Evolutionary conservation across 2,329 filamentous ascomycete species (phyloP).

Genomic region (Penicillium olsonii): DNA sequence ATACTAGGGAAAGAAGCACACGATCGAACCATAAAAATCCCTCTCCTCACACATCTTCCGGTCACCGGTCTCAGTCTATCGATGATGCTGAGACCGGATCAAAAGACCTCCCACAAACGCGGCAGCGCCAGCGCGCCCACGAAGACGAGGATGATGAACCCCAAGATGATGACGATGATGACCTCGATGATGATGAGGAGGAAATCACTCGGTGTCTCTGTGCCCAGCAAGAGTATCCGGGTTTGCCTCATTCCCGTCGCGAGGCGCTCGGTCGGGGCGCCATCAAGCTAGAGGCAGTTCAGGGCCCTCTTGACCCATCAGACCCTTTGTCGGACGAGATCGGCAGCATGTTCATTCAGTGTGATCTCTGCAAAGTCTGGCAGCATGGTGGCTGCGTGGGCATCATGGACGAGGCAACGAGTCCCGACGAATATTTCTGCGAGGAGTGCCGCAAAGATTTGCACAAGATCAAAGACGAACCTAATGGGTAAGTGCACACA

Average conservation of each 20-base stretch:
- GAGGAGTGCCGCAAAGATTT: conserved; percentile 91
- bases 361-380: conserved; percentile 97
- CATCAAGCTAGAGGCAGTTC: conserved; percentile 59
- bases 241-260: conserved; percentile 65
- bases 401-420: conserved; percentile 89
- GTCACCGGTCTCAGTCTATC: conserved; percentile 53
- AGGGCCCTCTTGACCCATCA: conserved; percentile 60
- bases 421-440: conserved; percentile 97
- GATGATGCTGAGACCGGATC: conserved; percentile 56
- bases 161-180: conserved; percentile 63
- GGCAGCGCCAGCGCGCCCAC: conserved; percentile 75
- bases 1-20: conserved; percentile 74
- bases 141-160: conserved; percentile 65
- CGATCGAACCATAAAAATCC: conserved; percentile 71
- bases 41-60: conserved; percentile 74
- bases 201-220: conserved; percentile 96
- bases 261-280: conserved; percentile 53
- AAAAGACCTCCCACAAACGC: conserved; percentile 68
- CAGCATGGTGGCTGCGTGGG: conserved; percentile 97
- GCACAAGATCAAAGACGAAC: conserved; percentile 77
- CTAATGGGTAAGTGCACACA: conserved; percentile 72
- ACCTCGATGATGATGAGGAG: conserved; percentile 71
- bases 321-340: conserved; percentile 74
- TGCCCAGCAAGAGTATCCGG: conserved; percentile 91
- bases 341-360: conserved; percentile 95